Percentiles rank a stretch among this genome's conserved stretches.
These are phyloP conservation scores for Musa itinerans DNA, from an alignment of 176 grass and related monocot species.

Conservation along the genomic window DNA sequence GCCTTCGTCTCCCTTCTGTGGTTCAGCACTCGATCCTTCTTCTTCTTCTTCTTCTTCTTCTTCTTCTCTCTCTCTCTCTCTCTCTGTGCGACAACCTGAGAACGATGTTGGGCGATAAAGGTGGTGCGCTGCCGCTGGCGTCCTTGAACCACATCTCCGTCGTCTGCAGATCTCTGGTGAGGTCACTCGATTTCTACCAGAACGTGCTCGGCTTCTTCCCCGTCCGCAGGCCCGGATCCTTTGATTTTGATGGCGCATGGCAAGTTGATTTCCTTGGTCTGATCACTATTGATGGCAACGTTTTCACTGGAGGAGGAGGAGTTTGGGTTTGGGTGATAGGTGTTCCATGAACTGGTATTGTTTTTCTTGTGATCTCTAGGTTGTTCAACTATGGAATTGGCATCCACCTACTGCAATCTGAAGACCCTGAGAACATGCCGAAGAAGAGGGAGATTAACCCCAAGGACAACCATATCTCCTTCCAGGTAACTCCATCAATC, in stretches of 20 bases:
- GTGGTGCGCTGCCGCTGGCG: conserved; percentile 41
- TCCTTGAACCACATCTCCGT: conserved; percentile 86
- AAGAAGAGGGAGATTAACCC: conserved; percentile 66
- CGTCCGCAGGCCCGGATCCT: conserved; percentile 53
- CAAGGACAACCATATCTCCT: conserved; percentile 94
- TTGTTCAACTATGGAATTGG: conserved; percentile 81
- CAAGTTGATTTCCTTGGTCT: background rate
- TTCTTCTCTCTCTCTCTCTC: background rate
- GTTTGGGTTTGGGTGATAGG: background rate
- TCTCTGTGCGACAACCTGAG: background rate
- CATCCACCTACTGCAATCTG: conserved; percentile 64
- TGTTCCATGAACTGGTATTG: background rate
- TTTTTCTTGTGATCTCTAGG: conserved; percentile 10
- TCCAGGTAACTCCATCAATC: conserved; percentile 41
- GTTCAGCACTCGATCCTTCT: background rate
- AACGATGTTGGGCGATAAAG: background rate
- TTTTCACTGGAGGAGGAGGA: background rate
- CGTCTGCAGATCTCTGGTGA: conserved; percentile 53
- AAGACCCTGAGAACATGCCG: conserved; percentile 41
- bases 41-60: background rate
- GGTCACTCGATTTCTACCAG: conserved; percentile 62
- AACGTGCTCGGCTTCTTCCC: conserved; percentile 72
- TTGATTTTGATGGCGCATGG: conserved; percentile 80
- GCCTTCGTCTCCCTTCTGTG: too few relatives aligned
- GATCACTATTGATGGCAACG: background rate